Evolutionary conservation across 768 basidiomycete species (phyloP).

Genomic region (Lyophyllum semitale): DNA sequence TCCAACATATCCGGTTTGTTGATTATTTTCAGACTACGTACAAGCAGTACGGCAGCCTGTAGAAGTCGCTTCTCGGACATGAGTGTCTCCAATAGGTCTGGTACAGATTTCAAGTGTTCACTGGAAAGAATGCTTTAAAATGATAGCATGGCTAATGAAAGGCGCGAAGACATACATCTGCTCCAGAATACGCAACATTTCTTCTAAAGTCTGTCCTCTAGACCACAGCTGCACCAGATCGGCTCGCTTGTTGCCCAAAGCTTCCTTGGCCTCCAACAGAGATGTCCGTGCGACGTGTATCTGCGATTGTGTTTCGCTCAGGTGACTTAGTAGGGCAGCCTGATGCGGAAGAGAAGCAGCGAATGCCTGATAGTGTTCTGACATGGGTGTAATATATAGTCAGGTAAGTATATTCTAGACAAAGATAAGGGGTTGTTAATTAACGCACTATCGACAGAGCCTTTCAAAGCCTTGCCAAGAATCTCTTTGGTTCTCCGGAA

Average conservation of each 20-base stretch:
- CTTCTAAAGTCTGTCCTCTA: conserved; percentile 87
- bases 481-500: conserved; percentile 77
- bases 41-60: conserved; percentile 84
- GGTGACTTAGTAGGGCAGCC: conserved; percentile 70
- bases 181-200: conserved; percentile 93
- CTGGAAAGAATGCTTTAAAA: conserved; percentile 38
- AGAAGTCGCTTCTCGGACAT: conserved; percentile 94
- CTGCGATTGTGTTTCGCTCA: conserved; percentile 74
- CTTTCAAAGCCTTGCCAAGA: conserved; percentile 79
- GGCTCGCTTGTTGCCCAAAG: conserved; percentile 77
- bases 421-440: not conserved
- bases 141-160: conserved; percentile 12
- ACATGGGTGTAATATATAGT: not conserved
- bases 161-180: conserved; percentile 68
- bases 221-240: conserved; percentile 91
- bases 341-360: conserved; percentile 94
- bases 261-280: conserved; percentile 79
- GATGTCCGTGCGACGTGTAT: conserved; percentile 68
- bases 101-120: conserved; percentile 87
- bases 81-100: conserved; percentile 89
- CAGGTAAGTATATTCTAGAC: not conserved
- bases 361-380: conserved; percentile 92
- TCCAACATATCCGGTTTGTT: conserved; percentile 92
- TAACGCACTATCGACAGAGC: conserved; percentile 83
- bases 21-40: conserved; percentile 86